Evolutionary conservation across 768 basidiomycete genomes (phyloP).

Genomic region (Lactarius psammicola): DNA sequence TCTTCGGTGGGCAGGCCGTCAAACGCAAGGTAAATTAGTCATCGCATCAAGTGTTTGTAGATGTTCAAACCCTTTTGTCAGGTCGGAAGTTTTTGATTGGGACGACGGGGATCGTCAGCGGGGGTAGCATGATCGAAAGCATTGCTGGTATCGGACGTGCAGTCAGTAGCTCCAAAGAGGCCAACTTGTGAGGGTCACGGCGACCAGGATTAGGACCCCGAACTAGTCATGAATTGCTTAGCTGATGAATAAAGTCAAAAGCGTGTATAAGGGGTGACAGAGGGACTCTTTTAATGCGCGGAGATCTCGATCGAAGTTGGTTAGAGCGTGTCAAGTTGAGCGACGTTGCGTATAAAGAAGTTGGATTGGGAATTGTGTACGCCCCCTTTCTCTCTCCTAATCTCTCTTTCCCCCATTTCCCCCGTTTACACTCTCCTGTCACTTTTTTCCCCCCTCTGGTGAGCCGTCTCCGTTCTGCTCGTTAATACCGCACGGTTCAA

Average conservation of each 20-base stretch:
- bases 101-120: conserved; percentile 88
- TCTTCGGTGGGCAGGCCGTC: conserved; percentile 85
- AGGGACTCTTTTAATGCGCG: conserved; percentile 19
- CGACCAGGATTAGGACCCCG: conserved; percentile 20
- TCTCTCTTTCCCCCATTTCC: conserved; percentile 28
- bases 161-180: conserved; percentile 43
- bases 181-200: too few species aligned
- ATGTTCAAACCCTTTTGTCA: conserved; percentile 35
- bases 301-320: conserved; percentile 31
- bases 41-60: conserved; percentile 5
- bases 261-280: conserved; percentile 19
- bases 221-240: not conserved
- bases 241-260: conserved; percentile 4
- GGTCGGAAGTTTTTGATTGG: conserved; percentile 87
- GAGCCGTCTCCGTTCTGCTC: not conserved
- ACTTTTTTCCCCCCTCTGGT: conserved; percentile 6
- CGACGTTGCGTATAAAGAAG: conserved; percentile 26
- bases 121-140: conserved; percentile 66
- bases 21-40: conserved; percentile 63
- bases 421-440: not conserved
- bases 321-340: conserved; percentile 24
- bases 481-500: not conserved
- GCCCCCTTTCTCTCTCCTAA: conserved; percentile 33
- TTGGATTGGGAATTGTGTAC: conserved; percentile 24
- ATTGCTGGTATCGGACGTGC: conserved; percentile 49